Evolutionary conservation across 441 rosid species (phyloP), one percentile per base, ranked within the genome.

Genomic region (Erodium moschatum): DNA sequence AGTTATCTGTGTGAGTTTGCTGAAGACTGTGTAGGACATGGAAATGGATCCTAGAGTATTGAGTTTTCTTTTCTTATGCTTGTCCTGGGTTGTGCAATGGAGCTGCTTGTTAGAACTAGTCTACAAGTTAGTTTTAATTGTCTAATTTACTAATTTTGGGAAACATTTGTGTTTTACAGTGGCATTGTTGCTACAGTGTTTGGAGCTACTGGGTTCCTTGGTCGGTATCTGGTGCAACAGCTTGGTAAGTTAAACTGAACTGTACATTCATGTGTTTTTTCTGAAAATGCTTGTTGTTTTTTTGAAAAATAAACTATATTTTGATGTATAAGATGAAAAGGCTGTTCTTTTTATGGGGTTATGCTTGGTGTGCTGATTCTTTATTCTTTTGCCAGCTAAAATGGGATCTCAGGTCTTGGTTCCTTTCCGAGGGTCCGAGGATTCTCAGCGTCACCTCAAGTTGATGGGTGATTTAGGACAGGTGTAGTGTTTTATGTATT

Each of bases 391-490:
- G 82, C 61, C 82, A 95, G 99, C 99, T 69, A 92, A 95, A 87
- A 86, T 85, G 90, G 99, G 99, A 73, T 86, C 99, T 66, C 99
- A 95, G 78, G 98, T 92, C 40, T 83, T 95, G 24, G 98, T 95
- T 80, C 99, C 99, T 65, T 95, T 92, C 71, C 88, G 98, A 52
- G 97, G 97, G 68, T 90, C 90, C 29, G 99, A 95, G 87, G 99
- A 95, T 77, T 71, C 66, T 71, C 89, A 84, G 72, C 88, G 97
- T 64, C 98, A 95, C 81, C 95, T 95, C 76, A 95, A 95, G 79
- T 78, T 95, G 93, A 95, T 92, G 99, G 99, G 99, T 69, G 99
- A 95, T 82, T 83, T 95, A 81, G 99, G 98, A 73, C 98, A 95
- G 97, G 98, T 91, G 72, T 67, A 58, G 72, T 69, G 11, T 19